Percentiles rank a stretch among this genome's conserved stretches.
These are phyloP conservation scores for Hylodesmum podocarpum DNA, from an alignment of 306 rosid genomes.

Conservation along the genomic window DNA sequence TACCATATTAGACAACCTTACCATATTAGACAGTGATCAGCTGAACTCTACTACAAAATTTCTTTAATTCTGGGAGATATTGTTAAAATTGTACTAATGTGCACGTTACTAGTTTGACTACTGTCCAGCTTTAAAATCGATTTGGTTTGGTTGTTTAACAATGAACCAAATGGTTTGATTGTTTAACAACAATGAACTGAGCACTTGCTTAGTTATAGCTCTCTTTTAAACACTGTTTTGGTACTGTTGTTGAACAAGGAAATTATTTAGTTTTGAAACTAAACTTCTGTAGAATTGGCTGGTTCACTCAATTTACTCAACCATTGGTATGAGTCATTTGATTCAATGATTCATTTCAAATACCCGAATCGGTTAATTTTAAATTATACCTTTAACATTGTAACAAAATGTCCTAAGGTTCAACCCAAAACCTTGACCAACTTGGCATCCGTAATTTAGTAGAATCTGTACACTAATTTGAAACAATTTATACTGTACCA, in stretches of 20 bases:
- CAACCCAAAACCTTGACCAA: neutral
- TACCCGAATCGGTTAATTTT: neutral
- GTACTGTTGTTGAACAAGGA: neutral
- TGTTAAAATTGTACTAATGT: neutral
- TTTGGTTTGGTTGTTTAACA: neutral
- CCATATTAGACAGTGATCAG: too few species aligned
- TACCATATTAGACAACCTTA: neutral
- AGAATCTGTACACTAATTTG: neutral
- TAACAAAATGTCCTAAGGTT: neutral
- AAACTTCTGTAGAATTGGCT: too few species aligned
- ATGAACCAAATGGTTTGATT: neutral
- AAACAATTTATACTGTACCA: neutral
- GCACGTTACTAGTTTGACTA: neutral
- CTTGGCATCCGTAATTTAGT: neutral
- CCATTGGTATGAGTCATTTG: neutral
- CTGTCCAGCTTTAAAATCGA: neutral
- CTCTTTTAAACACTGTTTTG: neutral
- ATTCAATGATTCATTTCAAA: neutral
- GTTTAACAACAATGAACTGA: neutral
- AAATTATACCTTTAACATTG: neutral
- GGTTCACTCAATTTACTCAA: neutral
- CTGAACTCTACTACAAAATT: neutral
- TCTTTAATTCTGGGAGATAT: neutral
- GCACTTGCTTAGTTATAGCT: neutral
- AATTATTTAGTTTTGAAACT: too few species aligned